These are phyloP conservation scores for Brassica hybrid DNA, from an alignment of 441 rosid genomes.

Conservation along the genomic window DNA sequence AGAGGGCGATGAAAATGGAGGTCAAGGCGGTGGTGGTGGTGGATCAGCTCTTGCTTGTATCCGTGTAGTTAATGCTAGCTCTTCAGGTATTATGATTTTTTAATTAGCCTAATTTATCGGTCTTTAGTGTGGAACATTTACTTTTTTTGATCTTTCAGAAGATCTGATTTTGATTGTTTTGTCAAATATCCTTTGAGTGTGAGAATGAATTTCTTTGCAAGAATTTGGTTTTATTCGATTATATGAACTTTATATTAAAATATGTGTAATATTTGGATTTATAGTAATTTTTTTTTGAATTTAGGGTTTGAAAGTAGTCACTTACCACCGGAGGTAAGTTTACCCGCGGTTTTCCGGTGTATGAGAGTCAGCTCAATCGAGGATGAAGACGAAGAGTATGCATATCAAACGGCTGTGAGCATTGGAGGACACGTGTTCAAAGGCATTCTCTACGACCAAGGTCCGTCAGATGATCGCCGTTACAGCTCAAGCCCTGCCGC, in stretches of 20 bases:
- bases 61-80: slow-evolving; percentile 38
- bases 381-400: slow-evolving; percentile 70
- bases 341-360: slow-evolving; percentile 77
- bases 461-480: slow-evolving; percentile 52
- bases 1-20: slow-evolving; percentile 25
- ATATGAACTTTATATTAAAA: neutral
- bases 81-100: slow-evolving; percentile 38
- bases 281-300: neutral
- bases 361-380: slow-evolving; percentile 66
- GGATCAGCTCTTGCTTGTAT: slow-evolving; percentile 35
- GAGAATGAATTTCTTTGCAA: slow-evolving; percentile 1
- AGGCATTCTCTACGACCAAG: slow-evolving; percentile 91
- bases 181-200: slow-evolving; percentile 9
- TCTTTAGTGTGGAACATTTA: neutral
- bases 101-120: neutral
- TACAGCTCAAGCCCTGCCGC: slow-evolving; percentile 39
- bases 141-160: neutral
- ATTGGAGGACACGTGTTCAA: slow-evolving; percentile 90
- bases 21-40: slow-evolving; percentile 13
- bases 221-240: neutral
- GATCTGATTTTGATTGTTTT: slow-evolving; percentile 15
- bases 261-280: neutral
- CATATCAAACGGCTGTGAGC: slow-evolving; percentile 89
- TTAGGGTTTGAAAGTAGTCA: slow-evolving; percentile 83
- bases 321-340: slow-evolving; percentile 78